Base-by-base conservation (phyloP, 805 yeast species). In the Suhomyces canberraensis region DNA sequence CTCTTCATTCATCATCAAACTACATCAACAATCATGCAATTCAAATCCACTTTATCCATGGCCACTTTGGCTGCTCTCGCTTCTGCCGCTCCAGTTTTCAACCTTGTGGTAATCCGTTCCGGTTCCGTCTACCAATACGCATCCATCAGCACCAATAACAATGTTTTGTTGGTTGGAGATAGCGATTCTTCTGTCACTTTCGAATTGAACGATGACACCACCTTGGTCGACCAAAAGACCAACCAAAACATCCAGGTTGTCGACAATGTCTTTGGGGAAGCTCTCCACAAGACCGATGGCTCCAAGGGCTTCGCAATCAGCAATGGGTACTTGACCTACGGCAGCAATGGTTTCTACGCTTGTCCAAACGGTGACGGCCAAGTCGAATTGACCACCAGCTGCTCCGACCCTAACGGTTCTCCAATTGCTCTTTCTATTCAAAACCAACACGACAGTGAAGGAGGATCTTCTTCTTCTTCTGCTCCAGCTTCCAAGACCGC, bases 81-180 rank as follows among this genome's bases (percentile, higher is more conserved):
- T 20, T 36, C 50, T 18, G 57, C 62, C 14, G 56, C 52, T 8
- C 45, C 42, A 34, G 35, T 47, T 14, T 46, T 58, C 37, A 31
- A 41, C 17, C 42, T 52, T 13, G 34, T 54, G 20, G 39, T 51
- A 22, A 52, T 57, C 24, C 48, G 51, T 29, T 57, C 62, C 7
- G 64, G 60, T 8, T 46, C 60, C 8, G 36, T 29, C 7, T 52
- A 46, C 48, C 64, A 58, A 26, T 56, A 51, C 43, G 21, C 33
- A 35, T 25, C 39, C 18, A 30, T 40, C 21, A 26, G 31, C 18
- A 16, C 41, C 6, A 32, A 33, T 15, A 41, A 41, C 21, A 32
- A 29, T 19, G 13, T 17, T 13, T 22, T 42, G 8, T 36, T 39
- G 14, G 33, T 37, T 37, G 50, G 46, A n/a, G 46, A 41, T 9